phyloP scores from a whole-genome alignment of 1,139 yeast genomes.

The Diutina neorugosa region DNA sequence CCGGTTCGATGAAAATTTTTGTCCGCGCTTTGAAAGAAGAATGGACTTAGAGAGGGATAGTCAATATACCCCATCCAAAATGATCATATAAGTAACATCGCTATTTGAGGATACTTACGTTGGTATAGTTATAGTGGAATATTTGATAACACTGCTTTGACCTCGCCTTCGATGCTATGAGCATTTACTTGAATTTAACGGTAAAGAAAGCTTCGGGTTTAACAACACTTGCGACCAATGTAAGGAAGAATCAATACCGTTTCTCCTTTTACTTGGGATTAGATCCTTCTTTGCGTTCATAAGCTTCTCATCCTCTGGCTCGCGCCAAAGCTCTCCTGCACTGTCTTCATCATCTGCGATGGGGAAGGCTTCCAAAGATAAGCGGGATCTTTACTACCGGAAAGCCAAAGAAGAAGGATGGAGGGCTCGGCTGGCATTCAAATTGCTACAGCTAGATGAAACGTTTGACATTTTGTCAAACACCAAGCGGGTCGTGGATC shows the following conservation, averaged over 20 bases:
- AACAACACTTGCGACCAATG: too few relatives aligned
- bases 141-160: too few relatives aligned
- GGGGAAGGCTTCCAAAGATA: slow-evolving; percentile 96
- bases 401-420: slow-evolving; percentile 96
- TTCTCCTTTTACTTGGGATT: too few relatives aligned
- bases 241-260: too few relatives aligned
- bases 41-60: background rate
- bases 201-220: too few relatives aligned
- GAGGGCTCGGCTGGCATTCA: slow-evolving; percentile 94
- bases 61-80: too few relatives aligned
- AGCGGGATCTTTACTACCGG: slow-evolving; percentile 79
- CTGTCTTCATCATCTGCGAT: slow-evolving; percentile 19
- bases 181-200: too few relatives aligned
- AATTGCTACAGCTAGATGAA: slow-evolving; percentile 77
- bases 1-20: background rate
- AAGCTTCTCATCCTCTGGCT: background rate
- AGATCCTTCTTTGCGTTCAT: background rate
- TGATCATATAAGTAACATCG: too few relatives aligned
- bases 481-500: slow-evolving; percentile 76
- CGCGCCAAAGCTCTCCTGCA: background rate
- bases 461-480: slow-evolving; percentile 74
- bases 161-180: too few relatives aligned
- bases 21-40: background rate
- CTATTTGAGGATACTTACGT: too few relatives aligned
- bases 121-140: too few relatives aligned